Evolutionary conservation across 805 yeast species (phyloP).

Genomic region (Wickerhamiella azyma): DNA sequence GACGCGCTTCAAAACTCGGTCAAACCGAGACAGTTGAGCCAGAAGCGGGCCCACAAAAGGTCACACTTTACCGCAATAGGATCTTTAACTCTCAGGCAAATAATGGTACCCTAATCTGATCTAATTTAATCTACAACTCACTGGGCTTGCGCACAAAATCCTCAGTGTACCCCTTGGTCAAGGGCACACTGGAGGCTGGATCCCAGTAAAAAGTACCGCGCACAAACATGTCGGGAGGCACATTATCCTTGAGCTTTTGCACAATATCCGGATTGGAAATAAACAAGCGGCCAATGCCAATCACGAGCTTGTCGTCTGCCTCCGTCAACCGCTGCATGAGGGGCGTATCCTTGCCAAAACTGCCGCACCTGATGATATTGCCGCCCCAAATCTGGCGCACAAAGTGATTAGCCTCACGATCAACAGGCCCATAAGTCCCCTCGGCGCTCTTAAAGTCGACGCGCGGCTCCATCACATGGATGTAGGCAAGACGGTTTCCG

Average conservation of each 20-base stretch:
- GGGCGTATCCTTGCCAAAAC: slow-evolving; percentile 10
- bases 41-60: no score
- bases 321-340: slow-evolving; percentile 5
- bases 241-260: slow-evolving; percentile 30
- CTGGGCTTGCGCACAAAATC: neutral
- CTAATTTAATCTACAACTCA: neutral
- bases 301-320: slow-evolving; percentile 21
- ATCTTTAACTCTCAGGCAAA: no score
- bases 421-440: neutral
- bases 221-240: slow-evolving; percentile 33
- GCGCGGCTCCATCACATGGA: slow-evolving; percentile 36
- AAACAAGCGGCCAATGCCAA: slow-evolving; percentile 37
- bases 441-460: slow-evolving; percentile 18
- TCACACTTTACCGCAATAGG: no score
- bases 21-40: no score
- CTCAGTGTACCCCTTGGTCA: slow-evolving; percentile 29
- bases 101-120: no score
- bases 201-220: slow-evolving; percentile 34
- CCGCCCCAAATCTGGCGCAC: slow-evolving; percentile 18
- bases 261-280: slow-evolving; percentile 45
- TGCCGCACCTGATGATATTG: slow-evolving; percentile 16
- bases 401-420: slow-evolving; percentile 12
- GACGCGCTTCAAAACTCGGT: no score
- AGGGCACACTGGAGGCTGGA: slow-evolving; percentile 15
- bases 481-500: slow-evolving; percentile 30